Conservation (phyloP, 208 protist genomes). For the Leishmania arabica region DNA sequence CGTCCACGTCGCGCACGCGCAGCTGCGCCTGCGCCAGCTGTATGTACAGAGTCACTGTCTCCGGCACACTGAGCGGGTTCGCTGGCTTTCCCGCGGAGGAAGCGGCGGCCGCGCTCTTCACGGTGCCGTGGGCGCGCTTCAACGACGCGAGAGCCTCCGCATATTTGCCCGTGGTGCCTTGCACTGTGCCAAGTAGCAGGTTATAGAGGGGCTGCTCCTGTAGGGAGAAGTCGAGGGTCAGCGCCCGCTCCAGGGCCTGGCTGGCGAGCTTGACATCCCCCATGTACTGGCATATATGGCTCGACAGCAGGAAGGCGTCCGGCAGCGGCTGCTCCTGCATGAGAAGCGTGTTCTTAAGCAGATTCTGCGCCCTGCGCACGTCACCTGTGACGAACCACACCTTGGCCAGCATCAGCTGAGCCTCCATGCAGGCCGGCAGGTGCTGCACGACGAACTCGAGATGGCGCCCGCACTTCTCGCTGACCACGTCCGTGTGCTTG, state of each 20-base stretch:
- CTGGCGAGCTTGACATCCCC: constrained; percentile 79
- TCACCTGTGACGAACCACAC: constrained; percentile 86
- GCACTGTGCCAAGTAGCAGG: constrained; percentile 87
- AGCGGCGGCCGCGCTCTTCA: constrained; percentile 10
- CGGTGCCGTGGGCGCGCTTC: constrained; percentile 41
- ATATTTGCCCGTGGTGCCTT: constrained; percentile 63
- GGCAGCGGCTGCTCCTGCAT: constrained; percentile 73
- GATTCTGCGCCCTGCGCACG: constrained; percentile 64
- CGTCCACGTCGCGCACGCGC: constrained; percentile 72
- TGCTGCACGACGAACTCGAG: constrained; percentile 83
- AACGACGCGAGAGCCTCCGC: constrained; percentile 76
- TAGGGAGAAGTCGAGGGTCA: constrained; percentile 94
- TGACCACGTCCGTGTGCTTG: constrained; percentile 57
- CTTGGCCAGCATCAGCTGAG: constrained; percentile 85
- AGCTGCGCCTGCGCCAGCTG: constrained; percentile 85
- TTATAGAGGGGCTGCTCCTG: constrained; percentile 93
- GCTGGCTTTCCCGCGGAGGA: constrained; percentile 52
- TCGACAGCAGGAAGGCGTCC: constrained; percentile 89
- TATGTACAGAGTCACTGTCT: constrained; percentile 88
- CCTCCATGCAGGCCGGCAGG: constrained; percentile 87
- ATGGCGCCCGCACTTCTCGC: constrained; percentile 67
- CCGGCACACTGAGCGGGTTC: constrained; percentile 75
- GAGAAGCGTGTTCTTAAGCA: constrained; percentile 70
- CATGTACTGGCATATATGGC: constrained; percentile 89
- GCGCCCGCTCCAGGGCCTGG: constrained; percentile 89